Evolutionary conservation across 2,329 filamentous ascomycete genomes (phyloP).

Genomic region (Ilyonectria destructans): DNA sequence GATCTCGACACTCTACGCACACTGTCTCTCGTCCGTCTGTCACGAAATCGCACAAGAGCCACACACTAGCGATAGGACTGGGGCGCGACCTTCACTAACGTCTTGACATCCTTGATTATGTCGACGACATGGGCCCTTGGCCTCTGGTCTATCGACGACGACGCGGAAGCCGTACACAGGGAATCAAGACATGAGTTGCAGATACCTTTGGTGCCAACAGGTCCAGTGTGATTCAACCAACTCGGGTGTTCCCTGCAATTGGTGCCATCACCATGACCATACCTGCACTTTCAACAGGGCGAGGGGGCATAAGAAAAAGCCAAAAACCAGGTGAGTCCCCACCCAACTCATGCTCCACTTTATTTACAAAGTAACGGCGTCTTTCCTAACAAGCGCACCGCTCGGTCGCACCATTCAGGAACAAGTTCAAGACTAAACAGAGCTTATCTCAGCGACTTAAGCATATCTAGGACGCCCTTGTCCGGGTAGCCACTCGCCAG

Average conservation of each 20-base stretch:
- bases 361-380: background rate
- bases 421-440: constrained; percentile 37
- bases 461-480: constrained; percentile 38
- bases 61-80: too few species aligned
- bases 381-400: background rate
- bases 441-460: constrained; percentile 42
- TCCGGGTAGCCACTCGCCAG: background rate
- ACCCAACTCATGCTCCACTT: background rate
- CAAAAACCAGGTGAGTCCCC: background rate
- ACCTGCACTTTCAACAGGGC: background rate
- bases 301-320: background rate
- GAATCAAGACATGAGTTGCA: background rate
- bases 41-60: too few species aligned
- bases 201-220: constrained; percentile 24
- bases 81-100: too few species aligned
- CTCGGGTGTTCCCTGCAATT: background rate
- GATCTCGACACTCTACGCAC: too few species aligned
- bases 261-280: constrained; percentile 10
- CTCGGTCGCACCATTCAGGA: background rate
- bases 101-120: too few species aligned
- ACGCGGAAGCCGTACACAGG: background rate
- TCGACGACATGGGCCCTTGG: too few species aligned
- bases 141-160: background rate
- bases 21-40: too few species aligned
- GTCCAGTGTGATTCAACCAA: background rate